Conservation (phyloP, 805 yeast species). For the Yarrowia alimentaria region DNA sequence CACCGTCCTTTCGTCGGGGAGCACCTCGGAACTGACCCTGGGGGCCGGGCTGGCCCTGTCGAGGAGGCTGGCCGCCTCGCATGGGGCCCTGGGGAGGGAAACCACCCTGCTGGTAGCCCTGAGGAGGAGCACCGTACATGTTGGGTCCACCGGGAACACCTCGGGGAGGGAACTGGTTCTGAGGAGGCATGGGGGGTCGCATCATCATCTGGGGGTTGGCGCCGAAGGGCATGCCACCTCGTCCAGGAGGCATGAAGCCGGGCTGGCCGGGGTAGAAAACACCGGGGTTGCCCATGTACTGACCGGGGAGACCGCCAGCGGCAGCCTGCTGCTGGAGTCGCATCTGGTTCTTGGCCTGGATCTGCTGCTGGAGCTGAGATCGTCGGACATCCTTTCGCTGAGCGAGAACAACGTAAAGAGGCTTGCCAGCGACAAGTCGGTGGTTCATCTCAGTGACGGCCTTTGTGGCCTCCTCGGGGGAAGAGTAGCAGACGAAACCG, state of each 20-base stretch:
- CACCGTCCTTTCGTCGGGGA: constrained; percentile 31
- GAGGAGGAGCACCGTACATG: constrained; percentile 76
- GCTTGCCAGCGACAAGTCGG: constrained; percentile 91
- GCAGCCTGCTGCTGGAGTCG: constrained; percentile 93
- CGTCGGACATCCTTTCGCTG: constrained; percentile 98
- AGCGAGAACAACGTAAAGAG: constrained; percentile 96
- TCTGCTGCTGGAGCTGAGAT: constrained; percentile 94
- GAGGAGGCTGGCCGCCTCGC: constrained; percentile 36
- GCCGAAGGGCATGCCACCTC: constrained; percentile 49
- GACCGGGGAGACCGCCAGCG: constrained; percentile 75
- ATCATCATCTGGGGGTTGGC: constrained; percentile 43
- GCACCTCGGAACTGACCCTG: constrained; percentile 29
- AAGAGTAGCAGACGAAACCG: constrained; percentile 96
- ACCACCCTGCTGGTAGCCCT: constrained; percentile 47
- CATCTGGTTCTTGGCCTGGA: constrained; percentile 96
- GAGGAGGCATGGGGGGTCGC: constrained; percentile 41
- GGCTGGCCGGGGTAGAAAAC: constrained; percentile 72
- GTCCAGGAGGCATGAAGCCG: constrained; percentile 84
- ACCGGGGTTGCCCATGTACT: constrained; percentile 73
- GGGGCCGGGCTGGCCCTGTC: constrained; percentile 33
- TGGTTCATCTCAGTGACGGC: constrained; percentile 99
- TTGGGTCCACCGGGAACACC: constrained; percentile 75
- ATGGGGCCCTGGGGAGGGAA: constrained; percentile 36
- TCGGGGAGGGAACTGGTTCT: constrained; percentile 51
- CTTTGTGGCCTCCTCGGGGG: constrained; percentile 98